Percentiles rank a stretch among this genome's conserved stretches.
phyloP scores from a whole-genome alignment of 805 yeast genomes.

The Trichomonascus vanleenenianus region DNA sequence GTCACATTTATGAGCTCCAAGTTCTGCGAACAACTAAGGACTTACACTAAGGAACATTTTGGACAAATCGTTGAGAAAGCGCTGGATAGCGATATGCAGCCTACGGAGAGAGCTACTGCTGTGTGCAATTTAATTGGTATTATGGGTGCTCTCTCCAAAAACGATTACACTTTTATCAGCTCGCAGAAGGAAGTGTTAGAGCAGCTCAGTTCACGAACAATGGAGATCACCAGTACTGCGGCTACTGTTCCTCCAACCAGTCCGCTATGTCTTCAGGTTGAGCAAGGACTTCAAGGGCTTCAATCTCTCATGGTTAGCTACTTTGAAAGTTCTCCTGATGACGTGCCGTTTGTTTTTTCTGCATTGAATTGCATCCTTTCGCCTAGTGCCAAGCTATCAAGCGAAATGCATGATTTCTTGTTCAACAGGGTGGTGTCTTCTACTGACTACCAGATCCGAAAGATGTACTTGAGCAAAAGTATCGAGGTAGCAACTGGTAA shows the following conservation, averaged over 20 bases:
- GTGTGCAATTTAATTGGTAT: conserved; percentile 70
- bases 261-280: conserved; percentile 59
- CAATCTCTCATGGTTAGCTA: conserved; percentile 42
- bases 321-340: conserved; percentile 27
- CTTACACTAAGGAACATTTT: conserved; percentile 46
- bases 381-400: conserved; percentile 36
- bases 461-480: conserved; percentile 43
- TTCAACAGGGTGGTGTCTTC: conserved; percentile 48
- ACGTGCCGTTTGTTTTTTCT: conserved; percentile 32
- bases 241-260: conserved; percentile 40
- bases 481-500: conserved; percentile 43
- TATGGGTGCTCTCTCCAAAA: conserved; percentile 42
- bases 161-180: conserved; percentile 50
- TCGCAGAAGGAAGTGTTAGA: conserved; percentile 40
- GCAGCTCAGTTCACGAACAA: conserved; percentile 36
- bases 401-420: conserved; percentile 48
- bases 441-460: conserved; percentile 39
- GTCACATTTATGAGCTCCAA: conserved; percentile 54
- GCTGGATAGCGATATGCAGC: conserved; percentile 41
- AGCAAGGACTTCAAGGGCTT: conserved; percentile 57
- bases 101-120: conserved; percentile 50
- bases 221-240: conserved; percentile 38
- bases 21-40: conserved; percentile 50
- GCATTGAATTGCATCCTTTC: conserved; percentile 38
- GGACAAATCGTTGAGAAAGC: conserved; percentile 24